Evolutionary conservation across 352 stramenopile species (phyloP), one percentile per base, ranked within the genome.

Genomic region (Phytopythium boreale): DNA sequence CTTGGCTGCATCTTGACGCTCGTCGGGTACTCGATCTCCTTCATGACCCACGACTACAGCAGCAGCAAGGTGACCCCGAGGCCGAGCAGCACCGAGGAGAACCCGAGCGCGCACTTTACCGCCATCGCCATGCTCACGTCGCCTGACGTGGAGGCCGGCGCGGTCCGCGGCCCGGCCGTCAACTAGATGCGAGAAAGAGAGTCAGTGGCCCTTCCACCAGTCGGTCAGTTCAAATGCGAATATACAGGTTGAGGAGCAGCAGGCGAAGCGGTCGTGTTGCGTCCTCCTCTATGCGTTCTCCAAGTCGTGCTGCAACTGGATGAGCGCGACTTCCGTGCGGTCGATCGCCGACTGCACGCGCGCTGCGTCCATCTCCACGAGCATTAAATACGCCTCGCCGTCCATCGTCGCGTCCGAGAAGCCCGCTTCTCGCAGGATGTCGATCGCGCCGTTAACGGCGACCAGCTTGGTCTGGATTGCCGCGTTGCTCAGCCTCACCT

Each of bases 401-500:
- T 89, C 78, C 12, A 87, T 56, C 15, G 65, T 63, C 1, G 72
- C n/a, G 47, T 66, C 68, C 12, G 43, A 67, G 46, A 92, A 90
- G 0, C 80, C 83, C 12, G 83, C 77, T 70, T 90, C 83, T 17
- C 61, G 50, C n/a, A 92, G 56, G 55, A 90, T 68, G 22, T 90
- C 80, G 11, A 85, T 56, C 43, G 80, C 79, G 34, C 80, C 83
- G 27, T 67, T 64, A 2, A 90, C 83, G 4, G 70, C 53, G 43
- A 89, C 75, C n/a, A 92, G 66, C 61, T 92, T 92, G 50, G 68
- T 66, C 61, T 92, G 80, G 56, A 92, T 88, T 24, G 62, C 56
- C 1, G 77, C 68, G 49, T 90, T 92, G 26, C 73, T 77, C 14
- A 92, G 61, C 17, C 83, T 79, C 61, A 90, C 72, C 51, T 80